Evolutionary conservation across 768 basidiomycete genomes (phyloP).

Genomic region (Tulasnella sp.): DNA sequence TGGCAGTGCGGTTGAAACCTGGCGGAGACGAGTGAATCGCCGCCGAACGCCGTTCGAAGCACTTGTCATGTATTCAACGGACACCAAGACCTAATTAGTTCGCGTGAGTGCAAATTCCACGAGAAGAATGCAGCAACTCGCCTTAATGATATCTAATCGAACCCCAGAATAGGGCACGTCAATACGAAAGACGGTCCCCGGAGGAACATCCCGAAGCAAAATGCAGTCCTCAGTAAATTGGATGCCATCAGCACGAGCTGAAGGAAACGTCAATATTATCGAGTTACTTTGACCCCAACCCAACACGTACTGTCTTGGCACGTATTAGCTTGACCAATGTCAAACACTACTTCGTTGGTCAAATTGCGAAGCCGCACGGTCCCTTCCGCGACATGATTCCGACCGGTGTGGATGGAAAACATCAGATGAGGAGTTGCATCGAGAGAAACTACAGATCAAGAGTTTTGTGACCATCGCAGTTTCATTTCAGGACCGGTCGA

Average conservation of each 20-base stretch:
- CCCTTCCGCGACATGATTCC: conserved; percentile 49
- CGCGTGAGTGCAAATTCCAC: not conserved
- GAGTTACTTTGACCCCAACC: not conserved
- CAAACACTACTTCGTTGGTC: conserved; percentile 27
- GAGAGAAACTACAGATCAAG: conserved; percentile 43
- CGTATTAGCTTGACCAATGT: conserved; percentile 9
- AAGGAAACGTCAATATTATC: not conserved
- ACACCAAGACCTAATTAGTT: conserved; percentile 26
- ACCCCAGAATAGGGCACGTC: conserved; percentile 22
- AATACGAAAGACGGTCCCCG: not conserved
- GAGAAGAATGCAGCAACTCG: not conserved
- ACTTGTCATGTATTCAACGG: conserved; percentile 55
- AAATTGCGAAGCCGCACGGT: conserved; percentile 44
- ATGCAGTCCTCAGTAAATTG: not conserved
- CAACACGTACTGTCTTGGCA: conserved; percentile 3
- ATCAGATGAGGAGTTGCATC: conserved; percentile 44
- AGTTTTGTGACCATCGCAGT: not conserved
- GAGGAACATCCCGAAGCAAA: not conserved
- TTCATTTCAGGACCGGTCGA: not conserved
- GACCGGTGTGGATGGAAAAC: conserved; percentile 50
- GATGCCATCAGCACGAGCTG: not conserved
- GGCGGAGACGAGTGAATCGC: conserved; percentile 40
- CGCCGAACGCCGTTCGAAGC: conserved; percentile 39
- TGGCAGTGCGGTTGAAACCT: conserved; percentile 61
- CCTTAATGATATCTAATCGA: conserved; percentile 34